Evolutionary conservation across 371 early-diverging fungal genomes (phyloP), one percentile per base, ranked within the genome.

Genomic region (Rhizopus stolonifer): DNA sequence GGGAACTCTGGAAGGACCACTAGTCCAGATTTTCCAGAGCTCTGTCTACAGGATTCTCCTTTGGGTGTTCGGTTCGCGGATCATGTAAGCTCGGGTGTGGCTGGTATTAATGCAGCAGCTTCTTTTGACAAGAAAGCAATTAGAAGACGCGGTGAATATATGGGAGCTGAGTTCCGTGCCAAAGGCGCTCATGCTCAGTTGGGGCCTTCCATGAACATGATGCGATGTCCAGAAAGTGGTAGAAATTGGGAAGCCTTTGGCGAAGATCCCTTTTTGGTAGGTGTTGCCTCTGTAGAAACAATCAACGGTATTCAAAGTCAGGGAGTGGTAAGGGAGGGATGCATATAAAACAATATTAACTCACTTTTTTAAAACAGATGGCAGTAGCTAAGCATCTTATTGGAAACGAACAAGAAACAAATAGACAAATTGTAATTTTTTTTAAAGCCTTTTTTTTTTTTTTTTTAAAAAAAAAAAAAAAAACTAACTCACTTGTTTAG

Each of bases 191-290:
- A 85, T 59, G 64, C 61, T 14, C 69, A 69, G 32, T 52, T 86
- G 9, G 82, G 78, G 3, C 83, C 82, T 8, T 59, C 64, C 10
- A 67, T 80, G 66, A 80, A 82, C 49, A 69, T 81, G 60, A 33
- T 67, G 44, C 66, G 82, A 15, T 54, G 68, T 14, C 81, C 81
- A 15, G 43, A 58, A 14, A 69, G 61, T 21, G 86, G 86, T 19
- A 66, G 86, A 58, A 75, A 67, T 47, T 85, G 84, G 84, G 86
- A 85, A 60, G 78, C 68, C 3, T 76, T 79, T 49, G 83, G 84
- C 18, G 86, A 77, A 56, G 86, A 86, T 48, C 85, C 88, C 13
- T 85, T 58, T 46, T 66, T 86, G 13, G 61, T 77, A 10, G 77
- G 74, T 29, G 64, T 77, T 4, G 69, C 69, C 33, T 58, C 67